phyloP scores from a whole-genome alignment of 257 asterid genomes.

The Jacaranda copaia region DNA sequence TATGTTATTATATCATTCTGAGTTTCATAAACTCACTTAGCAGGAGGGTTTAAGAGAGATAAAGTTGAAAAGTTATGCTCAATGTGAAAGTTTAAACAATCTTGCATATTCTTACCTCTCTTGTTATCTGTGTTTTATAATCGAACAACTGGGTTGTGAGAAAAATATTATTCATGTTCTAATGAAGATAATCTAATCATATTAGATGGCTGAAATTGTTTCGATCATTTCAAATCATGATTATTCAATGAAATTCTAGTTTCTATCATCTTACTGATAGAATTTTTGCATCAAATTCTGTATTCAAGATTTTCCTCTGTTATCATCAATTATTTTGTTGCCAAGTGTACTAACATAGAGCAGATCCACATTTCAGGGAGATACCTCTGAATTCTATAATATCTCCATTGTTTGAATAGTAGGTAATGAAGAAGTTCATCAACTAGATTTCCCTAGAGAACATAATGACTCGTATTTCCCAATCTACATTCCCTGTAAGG shows the following conservation, averaged over 20 bases:
- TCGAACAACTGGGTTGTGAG: neutral
- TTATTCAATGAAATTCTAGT: neutral
- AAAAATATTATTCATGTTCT: too few relatives aligned
- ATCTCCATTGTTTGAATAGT: neutral
- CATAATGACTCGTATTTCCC: neutral
- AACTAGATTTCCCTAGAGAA: constrained; percentile 9
- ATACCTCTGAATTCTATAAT: neutral
- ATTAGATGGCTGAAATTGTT: constrained; percentile 11
- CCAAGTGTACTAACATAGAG: neutral
- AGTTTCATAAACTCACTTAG: constrained; percentile 4
- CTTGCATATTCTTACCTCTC: neutral
- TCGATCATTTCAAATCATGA: neutral
- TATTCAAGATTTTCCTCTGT: neutral
- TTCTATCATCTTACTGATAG: constrained; percentile 6
- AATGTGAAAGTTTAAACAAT: neutral
- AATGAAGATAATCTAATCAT: neutral
- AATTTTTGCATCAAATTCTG: neutral
- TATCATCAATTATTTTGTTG: neutral
- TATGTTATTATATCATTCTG: neutral
- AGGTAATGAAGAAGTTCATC: neutral
- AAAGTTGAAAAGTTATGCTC: neutral
- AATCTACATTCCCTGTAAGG: neutral
- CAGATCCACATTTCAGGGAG: too few relatives aligned
- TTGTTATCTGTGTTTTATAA: neutral
- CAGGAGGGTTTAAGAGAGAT: neutral